Conservation (phyloP, 139 green algal species). For the Chlorella sp. region DNA sequence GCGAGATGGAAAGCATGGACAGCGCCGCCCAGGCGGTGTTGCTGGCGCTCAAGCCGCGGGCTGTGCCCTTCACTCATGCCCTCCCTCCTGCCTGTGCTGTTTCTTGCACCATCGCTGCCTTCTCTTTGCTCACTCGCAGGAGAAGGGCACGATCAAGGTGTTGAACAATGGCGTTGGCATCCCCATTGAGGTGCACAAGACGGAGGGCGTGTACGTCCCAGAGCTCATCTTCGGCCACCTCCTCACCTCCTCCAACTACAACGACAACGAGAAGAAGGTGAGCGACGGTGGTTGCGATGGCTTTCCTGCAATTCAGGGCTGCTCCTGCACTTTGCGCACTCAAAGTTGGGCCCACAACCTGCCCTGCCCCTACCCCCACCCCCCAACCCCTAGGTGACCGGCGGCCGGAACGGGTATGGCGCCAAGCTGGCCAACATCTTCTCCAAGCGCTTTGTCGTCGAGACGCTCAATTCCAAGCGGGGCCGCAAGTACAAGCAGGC, state of each 20-base stretch:
- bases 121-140: too few relatives aligned
- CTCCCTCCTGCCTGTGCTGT: neutral
- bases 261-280: constrained; percentile 98
- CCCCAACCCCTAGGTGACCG: constrained; percentile 78
- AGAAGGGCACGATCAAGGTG: constrained; percentile 78
- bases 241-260: constrained; percentile 98
- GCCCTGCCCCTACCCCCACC: neutral
- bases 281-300: neutral
- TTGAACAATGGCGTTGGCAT: constrained; percentile 97
- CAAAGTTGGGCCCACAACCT: too few relatives aligned
- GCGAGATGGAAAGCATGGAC: too few relatives aligned
- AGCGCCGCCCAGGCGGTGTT: too few relatives aligned
- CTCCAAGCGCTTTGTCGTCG: constrained; percentile 95
- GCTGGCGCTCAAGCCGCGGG: neutral
- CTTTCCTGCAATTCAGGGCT: too few relatives aligned
- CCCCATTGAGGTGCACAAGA: constrained; percentile 96
- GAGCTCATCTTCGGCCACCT: constrained; percentile 99
- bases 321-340: too few relatives aligned
- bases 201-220: constrained; percentile 93
- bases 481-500: constrained; percentile 86
- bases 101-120: too few relatives aligned
- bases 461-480: constrained; percentile 92
- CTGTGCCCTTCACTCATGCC: too few relatives aligned
- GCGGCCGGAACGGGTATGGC: constrained; percentile 97
- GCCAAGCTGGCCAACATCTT: constrained; percentile 99